These are phyloP conservation scores for Juglanconis juglandina DNA, from an alignment of 2,329 filamentous ascomycete species.

Conservation along the genomic window DNA sequence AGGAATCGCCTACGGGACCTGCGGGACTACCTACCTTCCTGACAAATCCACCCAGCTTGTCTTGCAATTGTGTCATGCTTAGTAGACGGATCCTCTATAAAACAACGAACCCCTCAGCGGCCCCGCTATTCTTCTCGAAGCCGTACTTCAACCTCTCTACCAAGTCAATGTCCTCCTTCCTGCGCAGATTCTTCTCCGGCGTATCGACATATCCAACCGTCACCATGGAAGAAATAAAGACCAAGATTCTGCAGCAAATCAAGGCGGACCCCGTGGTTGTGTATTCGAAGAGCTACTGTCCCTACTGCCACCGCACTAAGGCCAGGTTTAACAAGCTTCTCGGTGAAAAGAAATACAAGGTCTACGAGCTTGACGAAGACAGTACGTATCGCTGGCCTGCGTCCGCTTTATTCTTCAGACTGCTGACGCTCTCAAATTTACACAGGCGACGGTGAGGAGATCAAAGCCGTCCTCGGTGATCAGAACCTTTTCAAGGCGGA, in stretches of 20 bases:
- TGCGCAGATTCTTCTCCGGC: conserved; percentile 64
- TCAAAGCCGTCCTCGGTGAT: conserved; percentile 73
- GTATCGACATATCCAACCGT: too few species aligned
- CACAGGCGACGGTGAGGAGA: conserved; percentile 72
- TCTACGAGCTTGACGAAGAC: conserved; percentile 81
- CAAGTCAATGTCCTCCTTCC: conserved; percentile 61
- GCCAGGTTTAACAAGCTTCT: too few species aligned
- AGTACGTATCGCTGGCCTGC: conserved; percentile 53
- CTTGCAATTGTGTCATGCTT: too few species aligned
- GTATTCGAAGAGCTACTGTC: conserved; percentile 98
- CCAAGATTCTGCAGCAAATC: conserved; percentile 63
- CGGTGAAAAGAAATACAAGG: conserved; percentile 33
- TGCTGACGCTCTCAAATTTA: not conserved
- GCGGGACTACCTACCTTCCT: too few species aligned
- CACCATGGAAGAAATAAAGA: too few species aligned
- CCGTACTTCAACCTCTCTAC: too few species aligned
- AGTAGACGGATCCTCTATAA: too few species aligned
- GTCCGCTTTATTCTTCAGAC: not conserved
- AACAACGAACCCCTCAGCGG: not conserved
- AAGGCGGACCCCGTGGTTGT: conserved; percentile 87
- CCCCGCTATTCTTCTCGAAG: too few species aligned
- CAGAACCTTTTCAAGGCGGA: not conserved
- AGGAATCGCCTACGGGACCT: too few species aligned
- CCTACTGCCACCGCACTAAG: conserved; percentile 85
- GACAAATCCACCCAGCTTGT: too few species aligned